These are phyloP conservation scores for Lipomyces japonicus DNA, from an alignment of 805 yeast genomes.

Conservation along the genomic window DNA sequence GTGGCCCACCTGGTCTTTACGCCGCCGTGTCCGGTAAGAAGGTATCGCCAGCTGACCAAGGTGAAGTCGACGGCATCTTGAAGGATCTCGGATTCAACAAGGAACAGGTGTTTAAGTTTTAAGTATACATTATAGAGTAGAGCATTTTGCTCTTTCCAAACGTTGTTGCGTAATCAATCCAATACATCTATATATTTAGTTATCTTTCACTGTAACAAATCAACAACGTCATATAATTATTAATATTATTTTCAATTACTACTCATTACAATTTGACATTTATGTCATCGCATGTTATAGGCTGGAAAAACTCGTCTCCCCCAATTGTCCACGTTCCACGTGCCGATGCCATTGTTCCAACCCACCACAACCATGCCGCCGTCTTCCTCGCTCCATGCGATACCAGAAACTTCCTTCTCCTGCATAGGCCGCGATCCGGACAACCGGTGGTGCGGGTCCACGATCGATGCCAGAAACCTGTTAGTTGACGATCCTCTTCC, in stretches of 20 bases:
- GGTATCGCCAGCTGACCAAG: conserved; percentile 85
- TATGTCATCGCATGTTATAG: conserved; percentile 15
- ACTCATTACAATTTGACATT: not conserved
- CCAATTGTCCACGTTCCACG: conserved; percentile 59
- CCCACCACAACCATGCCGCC: conserved; percentile 59
- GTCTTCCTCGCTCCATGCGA: conserved; percentile 53
- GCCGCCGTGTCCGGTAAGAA: conserved; percentile 82
- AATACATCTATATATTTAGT: not conserved
- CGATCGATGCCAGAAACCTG: not conserved
- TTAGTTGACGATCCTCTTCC: not conserved
- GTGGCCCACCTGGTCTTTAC: conserved; percentile 95
- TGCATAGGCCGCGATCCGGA: not conserved
- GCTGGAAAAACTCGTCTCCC: conserved; percentile 25
- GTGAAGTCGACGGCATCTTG: conserved; percentile 84
- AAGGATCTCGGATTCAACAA: conserved; percentile 83
- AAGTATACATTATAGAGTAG: not conserved
- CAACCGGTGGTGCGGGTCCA: not conserved
- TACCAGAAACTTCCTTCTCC: conserved; percentile 47
- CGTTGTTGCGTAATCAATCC: not conserved
- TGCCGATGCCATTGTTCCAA: conserved; percentile 60
- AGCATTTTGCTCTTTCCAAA: not conserved
- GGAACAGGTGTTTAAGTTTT: conserved; percentile 74
- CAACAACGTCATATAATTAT: not conserved
- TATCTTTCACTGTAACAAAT: not conserved
- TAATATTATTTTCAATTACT: not conserved